Evolutionary conservation across 805 yeast species (phyloP).

Genomic region (Candida nitratophila): DNA sequence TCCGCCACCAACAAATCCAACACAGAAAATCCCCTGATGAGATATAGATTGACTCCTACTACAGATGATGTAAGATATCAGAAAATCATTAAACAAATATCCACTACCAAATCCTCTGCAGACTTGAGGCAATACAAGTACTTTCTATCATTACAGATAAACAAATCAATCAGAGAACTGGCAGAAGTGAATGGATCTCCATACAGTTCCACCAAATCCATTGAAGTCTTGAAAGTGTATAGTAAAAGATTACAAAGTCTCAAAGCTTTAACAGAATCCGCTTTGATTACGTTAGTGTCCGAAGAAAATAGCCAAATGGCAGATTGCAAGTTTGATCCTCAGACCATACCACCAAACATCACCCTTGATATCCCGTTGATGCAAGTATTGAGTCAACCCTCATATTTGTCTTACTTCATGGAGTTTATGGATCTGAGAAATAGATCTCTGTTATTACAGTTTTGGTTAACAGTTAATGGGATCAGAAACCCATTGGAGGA

Average conservation of each 20-base stretch:
- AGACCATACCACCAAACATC: slow-evolving; percentile 5
- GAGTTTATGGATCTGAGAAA: slow-evolving; percentile 49
- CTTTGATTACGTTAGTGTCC: slow-evolving; percentile 7
- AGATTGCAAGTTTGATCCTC: not conserved
- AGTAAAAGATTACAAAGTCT: slow-evolving; percentile 13
- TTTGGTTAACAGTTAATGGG: slow-evolving; percentile 61
- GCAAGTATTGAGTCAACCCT: slow-evolving; percentile 43
- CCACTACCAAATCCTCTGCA: slow-evolving; percentile 26
- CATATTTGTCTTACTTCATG: slow-evolving; percentile 40
- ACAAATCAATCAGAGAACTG: slow-evolving; percentile 28
- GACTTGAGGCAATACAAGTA: slow-evolving; percentile 44
- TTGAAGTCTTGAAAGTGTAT: slow-evolving; percentile 9
- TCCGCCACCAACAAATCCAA: slow-evolving; percentile 1
- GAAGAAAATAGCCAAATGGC: not conserved
- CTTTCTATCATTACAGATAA: slow-evolving; percentile 39
- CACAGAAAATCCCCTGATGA: slow-evolving; percentile 19
- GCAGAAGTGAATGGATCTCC: slow-evolving; percentile 12
- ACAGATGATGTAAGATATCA: slow-evolving; percentile 35
- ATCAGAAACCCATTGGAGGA: slow-evolving; percentile 71
- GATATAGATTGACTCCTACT: slow-evolving; percentile 28
- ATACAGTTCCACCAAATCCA: not conserved
- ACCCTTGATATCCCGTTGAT: slow-evolving; percentile 25
- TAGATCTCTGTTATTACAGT: slow-evolving; percentile 42
- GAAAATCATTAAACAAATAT: slow-evolving; percentile 30
- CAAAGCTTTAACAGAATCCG: slow-evolving; percentile 14